Base-by-base conservation (phyloP, 768 basidiomycete species). In the Mrakia blollopis region DNA sequence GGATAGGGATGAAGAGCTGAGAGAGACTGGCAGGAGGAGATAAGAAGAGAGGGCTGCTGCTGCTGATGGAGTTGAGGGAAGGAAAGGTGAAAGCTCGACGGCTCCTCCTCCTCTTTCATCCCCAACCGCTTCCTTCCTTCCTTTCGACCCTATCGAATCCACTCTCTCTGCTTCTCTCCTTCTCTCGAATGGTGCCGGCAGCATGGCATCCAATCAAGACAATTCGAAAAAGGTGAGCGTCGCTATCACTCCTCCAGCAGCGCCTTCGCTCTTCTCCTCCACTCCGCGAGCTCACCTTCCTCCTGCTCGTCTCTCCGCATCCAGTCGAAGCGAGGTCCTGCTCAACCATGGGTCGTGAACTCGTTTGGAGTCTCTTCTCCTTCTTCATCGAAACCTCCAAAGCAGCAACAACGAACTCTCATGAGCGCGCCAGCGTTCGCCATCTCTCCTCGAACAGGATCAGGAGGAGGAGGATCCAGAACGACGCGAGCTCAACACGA, bases 271-370 rank as follows among this genome's bases (percentile, higher is more conserved):
- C 63, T 35, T 21, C n/a, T 28, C 21, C 61, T 6, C 61, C 32
- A 37, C 61, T 11, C 61, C 32, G 37, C 39, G 37, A 68, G 35
- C 37, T 68, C 65, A 39, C 37, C 35, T 68, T 13, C 39, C 2
- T 7, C 18, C 39, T 8, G 9, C 65, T 25, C 23, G 39, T 25
- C 16, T 23, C 65, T 39, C 32, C 39, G 4, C 44, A 25, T 39
- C 47, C 47, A 68, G 65, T n/a, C 65, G 35, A 68, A 68, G 23
- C 65, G 65, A 68, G 65, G 35, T 41, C 65, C 57, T 28, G 10
- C 65, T n/a, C 37, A 25, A 32, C 35, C 52, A 2, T 72, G 50
- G 60, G 23, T 54, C 21, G 72, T 72, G 10, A 28, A 50, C 23
- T 28, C 72, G 30, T 39, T 61, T 25, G 37, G 21, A 21, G 32